Evolutionary conservation across 306 rosid genomes (phyloP), one percentile per base, ranked within the genome.

Genomic region (Biancaea sappan): DNA sequence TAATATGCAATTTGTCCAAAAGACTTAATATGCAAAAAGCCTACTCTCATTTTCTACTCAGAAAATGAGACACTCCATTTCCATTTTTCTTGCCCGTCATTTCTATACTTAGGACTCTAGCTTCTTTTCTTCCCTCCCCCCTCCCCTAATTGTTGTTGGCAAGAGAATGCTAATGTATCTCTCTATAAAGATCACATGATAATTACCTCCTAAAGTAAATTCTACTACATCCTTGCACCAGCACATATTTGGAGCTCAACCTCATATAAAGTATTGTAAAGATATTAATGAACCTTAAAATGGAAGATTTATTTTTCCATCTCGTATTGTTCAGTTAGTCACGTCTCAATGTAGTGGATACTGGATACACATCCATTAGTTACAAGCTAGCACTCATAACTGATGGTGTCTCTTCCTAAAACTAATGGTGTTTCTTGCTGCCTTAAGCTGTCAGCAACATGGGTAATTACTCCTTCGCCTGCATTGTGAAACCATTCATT

Each of bases 401-500:
- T 35, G 24, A 29, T 24, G 3, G 5, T 4, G n/a, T 59, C 43
- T 1, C 25, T 8, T 7, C 24, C 48, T 37, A 35, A 62, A 11
- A 3, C 6, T 16, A 82, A 75, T 15, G 90, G 74, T 31, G 93
- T 78, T 75, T 92, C 96, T 87, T 90, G 87, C 72, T 85, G 94
- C 84, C 76, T 91, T 74, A 91, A 80, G 80, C 84, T 88, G 83
- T 94, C 97, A 2, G 95, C 95, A 31, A 94, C 95, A 69, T 94
- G 97, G 56, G 96, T 90, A 64, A 94, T 88, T 67, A 94, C 96
- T 40, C 95, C 98, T 22, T 71, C 80, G 53, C 98, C 98, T 19
- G 95, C 97, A 75, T 90, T 88, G 85, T 94, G 91, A 75, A 94
- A 69, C 95, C 93, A 86, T 81, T 91, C 93, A 71, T 84, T 92